Evolutionary conservation across 768 basidiomycete species (phyloP).

Genomic region (Agaricus sinodeliciosus): DNA sequence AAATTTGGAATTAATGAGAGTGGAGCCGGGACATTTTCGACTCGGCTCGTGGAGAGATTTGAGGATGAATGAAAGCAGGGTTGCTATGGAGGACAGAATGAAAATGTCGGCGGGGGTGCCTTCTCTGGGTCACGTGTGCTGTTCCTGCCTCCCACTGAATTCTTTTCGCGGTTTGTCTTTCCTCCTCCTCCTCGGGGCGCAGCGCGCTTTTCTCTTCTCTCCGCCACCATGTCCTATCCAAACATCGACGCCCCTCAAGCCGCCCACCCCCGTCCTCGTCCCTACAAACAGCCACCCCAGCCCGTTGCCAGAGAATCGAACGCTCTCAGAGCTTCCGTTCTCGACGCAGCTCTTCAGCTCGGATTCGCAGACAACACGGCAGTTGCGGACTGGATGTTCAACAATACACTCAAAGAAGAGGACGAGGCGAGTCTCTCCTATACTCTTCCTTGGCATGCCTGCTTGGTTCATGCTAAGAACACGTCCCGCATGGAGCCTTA

Average conservation of each 20-base stretch:
- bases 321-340: constrained; percentile 62
- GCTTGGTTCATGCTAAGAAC: neutral
- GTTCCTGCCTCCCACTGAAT: too few relatives aligned
- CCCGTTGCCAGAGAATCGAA: constrained; percentile 41
- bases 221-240: neutral
- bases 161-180: too few relatives aligned
- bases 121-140: too few relatives aligned
- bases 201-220: constrained; percentile 1
- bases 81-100: too few relatives aligned
- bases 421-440: constrained; percentile 25
- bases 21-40: too few relatives aligned
- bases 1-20: too few relatives aligned
- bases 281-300: neutral
- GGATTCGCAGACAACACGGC: constrained; percentile 53
- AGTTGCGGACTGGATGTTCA: constrained; percentile 70
- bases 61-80: too few relatives aligned
- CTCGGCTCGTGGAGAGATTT: too few relatives aligned
- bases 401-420: constrained; percentile 49
- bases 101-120: too few relatives aligned
- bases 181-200: constrained; percentile 5
- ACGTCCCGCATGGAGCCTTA: too few relatives aligned
- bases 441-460: neutral
- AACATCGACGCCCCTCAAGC: neutral
- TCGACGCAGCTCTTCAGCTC: constrained; percentile 65
- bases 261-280: neutral